Evolutionary conservation across 2,329 filamentous ascomycete species (phyloP).

Genomic region (Myriosclerotinia curreyana): DNA sequence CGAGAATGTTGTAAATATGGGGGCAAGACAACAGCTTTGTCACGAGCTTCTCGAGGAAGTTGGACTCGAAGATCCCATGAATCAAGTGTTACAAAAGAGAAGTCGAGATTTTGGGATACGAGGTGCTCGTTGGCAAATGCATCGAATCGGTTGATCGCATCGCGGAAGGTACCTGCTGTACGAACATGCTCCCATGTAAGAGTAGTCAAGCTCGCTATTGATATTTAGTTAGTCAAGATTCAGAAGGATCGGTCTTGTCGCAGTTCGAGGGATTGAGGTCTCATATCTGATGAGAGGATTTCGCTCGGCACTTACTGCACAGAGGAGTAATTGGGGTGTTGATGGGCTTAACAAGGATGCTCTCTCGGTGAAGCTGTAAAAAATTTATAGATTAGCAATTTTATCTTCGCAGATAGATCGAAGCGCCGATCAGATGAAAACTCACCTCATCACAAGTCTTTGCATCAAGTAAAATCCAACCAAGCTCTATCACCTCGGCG

Average conservation of each 20-base stretch:
- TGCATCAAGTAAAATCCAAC: conserved; percentile 93
- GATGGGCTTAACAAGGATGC: conserved; percentile 94
- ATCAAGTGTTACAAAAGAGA: conserved; percentile 97
- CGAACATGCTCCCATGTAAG: conserved; percentile 99
- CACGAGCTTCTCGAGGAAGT: conserved; percentile 92
- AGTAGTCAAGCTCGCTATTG: conserved; percentile 87
- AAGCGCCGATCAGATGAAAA: conserved; percentile 22
- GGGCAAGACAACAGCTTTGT: conserved; percentile 95
- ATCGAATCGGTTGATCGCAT: conserved; percentile 94
- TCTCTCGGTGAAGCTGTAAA: conserved; percentile 83
- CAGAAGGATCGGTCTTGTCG: not conserved
- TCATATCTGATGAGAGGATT: conserved; percentile 1
- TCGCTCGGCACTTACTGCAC: conserved; percentile 74
- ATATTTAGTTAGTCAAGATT: conserved; percentile 29
- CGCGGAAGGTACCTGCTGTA: conserved; percentile 93
- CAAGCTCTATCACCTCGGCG: conserved; percentile 97
- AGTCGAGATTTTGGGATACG: conserved; percentile 86
- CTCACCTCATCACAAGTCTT: conserved; percentile 90
- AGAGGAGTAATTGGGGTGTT: conserved; percentile 98
- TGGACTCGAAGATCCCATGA: conserved; percentile 98
- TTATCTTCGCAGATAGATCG: conserved; percentile 1
- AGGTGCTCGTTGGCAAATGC: conserved; percentile 90
- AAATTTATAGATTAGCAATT: conserved; percentile 29
- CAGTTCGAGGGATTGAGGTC: not conserved
- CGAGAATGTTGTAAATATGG: conserved; percentile 97